Percentiles rank a stretch among this genome's conserved stretches.
Evolutionary conservation across 2,329 filamentous ascomycete species (phyloP).

Genomic region (Thielaviopsis ethacetica): DNA sequence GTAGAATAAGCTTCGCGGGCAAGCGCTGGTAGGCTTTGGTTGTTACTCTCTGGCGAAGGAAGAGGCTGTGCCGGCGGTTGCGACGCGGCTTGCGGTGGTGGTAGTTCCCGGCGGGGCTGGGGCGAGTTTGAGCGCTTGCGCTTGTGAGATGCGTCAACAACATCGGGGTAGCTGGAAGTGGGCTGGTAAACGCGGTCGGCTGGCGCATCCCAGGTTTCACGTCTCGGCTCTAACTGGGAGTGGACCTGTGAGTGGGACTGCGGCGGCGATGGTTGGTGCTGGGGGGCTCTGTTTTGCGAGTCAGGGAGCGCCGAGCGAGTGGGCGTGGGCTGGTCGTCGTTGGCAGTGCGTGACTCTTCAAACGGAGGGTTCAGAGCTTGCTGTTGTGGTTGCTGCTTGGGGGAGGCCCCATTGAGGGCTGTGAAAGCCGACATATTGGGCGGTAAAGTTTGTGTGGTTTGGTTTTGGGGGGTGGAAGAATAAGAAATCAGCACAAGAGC

Average conservation of each 20-base stretch:
- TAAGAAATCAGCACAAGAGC: background rate
- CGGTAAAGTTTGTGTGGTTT: background rate
- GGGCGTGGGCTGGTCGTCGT: constrained; percentile 1
- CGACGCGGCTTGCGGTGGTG: constrained; percentile 20
- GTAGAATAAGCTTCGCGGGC: constrained; percentile 25
- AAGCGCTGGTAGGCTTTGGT: constrained; percentile 3
- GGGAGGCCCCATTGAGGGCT: constrained; percentile 34
- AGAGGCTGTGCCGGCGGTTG: constrained; percentile 15
- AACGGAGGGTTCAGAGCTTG: constrained; percentile 18
- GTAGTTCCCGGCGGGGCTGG: constrained; percentile 28
- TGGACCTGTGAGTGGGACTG: constrained; percentile 3
- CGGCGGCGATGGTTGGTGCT: constrained; percentile 2
- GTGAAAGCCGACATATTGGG: constrained; percentile 33
- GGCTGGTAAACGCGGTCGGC: constrained; percentile 7
- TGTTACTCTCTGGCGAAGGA: constrained; percentile 1
- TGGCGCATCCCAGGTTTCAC: constrained; percentile 9
- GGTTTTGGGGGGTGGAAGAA: background rate
- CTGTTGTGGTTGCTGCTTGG: constrained; percentile 21
- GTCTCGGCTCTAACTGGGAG: background rate
- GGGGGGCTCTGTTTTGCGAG: constrained; percentile 1
- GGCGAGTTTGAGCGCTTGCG: constrained; percentile 54
- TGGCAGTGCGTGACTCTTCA: constrained; percentile 8
- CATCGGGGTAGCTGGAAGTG: constrained; percentile 4
- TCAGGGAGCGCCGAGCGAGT: constrained; percentile 13
- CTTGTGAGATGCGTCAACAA: constrained; percentile 36